Base-by-base conservation (phyloP, 805 yeast genomes). In the Wickerhamiella slavikovae region DNA sequence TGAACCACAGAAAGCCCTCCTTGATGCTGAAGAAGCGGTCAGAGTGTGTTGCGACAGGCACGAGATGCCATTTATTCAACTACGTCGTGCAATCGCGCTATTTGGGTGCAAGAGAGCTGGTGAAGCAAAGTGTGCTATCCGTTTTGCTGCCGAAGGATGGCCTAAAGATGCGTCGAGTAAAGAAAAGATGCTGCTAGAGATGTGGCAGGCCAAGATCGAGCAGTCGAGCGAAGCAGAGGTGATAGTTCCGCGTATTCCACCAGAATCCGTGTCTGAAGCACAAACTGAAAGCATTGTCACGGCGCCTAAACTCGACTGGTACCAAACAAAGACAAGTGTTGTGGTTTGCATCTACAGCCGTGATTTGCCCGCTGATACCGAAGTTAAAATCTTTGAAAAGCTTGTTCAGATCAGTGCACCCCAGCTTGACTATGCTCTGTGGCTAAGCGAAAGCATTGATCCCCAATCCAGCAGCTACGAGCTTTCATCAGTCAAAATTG, bases 401-500 rank as follows among this genome's bases (percentile, higher is more conserved):
- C 9, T 43, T 31, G 10, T 25, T 22, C 15, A 31, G 29, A 16
- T 23, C 29, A 11, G 26, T 22, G 22, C 17, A 12, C 26, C 17
- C 11, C 40, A 29, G 1, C 30, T 39, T 19, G 71, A 66, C 36
- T 78, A 71, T 48, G 58, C 54, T 35, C 77, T 68, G 41, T 49
- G 52, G 16, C 43, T 75, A 27, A 66, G 66, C 7, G 64, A 57
- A 10, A 53, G 49, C 14, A 68, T 85, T 17, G 62, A 52, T 17
- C 54, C 69, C 1, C 47, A 43, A 0, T 38, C 51, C 14, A 62
- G 72, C 1, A 42, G 54, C 0, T 66, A 49, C 40, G 59, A 54
- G 9, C 64, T 82, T 2, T 70, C 66, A 42, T 56, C 72, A 1
- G 75, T 89, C 14, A 85, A 85, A 43, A 39, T 85, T 3, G 95